Evolutionary conservation across 805 yeast species (phyloP).

Genomic region (Teunomyces aglyptinius): DNA sequence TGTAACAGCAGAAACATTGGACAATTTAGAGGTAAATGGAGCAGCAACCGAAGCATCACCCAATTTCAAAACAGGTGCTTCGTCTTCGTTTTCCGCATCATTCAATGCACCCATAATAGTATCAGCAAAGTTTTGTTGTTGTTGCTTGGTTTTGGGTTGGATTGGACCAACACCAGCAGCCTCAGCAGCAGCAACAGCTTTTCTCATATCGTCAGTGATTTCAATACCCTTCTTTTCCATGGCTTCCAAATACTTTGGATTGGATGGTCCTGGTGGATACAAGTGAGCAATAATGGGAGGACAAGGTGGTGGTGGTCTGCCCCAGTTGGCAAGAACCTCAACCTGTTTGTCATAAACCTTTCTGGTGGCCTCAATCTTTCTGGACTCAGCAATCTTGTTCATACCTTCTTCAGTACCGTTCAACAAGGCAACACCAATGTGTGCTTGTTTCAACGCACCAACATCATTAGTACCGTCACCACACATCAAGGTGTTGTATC

Average conservation of each 20-base stretch:
- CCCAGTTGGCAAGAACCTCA: slow-evolving; percentile 76
- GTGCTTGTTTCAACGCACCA: slow-evolving; percentile 98
- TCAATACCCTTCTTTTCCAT: slow-evolving; percentile 80
- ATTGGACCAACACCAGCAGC: slow-evolving; percentile 22
- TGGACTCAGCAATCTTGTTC: slow-evolving; percentile 82
- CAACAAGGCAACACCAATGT: slow-evolving; percentile 94
- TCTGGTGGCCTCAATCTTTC: slow-evolving; percentile 61
- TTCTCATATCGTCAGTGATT: slow-evolving; percentile 71
- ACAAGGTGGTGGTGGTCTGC: slow-evolving; percentile 76
- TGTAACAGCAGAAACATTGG: slow-evolving; percentile 89
- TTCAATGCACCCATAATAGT: slow-evolving; percentile 55
- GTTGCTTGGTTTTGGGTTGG: slow-evolving; percentile 20
- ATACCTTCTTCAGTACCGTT: slow-evolving; percentile 95
- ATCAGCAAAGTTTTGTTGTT: slow-evolving; percentile 48
- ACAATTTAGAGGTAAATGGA: slow-evolving; percentile 92
- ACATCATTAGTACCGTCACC: slow-evolving; percentile 99
- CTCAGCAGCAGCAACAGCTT: slow-evolving; percentile 55
- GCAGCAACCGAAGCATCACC: slow-evolving; percentile 99
- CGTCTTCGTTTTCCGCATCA: slow-evolving; percentile 65
- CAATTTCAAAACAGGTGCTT: slow-evolving; percentile 88
- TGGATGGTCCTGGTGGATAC: slow-evolving; percentile 92
- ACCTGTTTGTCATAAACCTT: slow-evolving; percentile 82
- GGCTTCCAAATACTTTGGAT: slow-evolving; percentile 85
- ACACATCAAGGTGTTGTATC: slow-evolving; percentile 95
- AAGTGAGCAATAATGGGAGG: slow-evolving; percentile 89